Evolutionary conservation across 768 basidiomycete species (phyloP).

Genomic region (Fomitopsis pulvina): DNA sequence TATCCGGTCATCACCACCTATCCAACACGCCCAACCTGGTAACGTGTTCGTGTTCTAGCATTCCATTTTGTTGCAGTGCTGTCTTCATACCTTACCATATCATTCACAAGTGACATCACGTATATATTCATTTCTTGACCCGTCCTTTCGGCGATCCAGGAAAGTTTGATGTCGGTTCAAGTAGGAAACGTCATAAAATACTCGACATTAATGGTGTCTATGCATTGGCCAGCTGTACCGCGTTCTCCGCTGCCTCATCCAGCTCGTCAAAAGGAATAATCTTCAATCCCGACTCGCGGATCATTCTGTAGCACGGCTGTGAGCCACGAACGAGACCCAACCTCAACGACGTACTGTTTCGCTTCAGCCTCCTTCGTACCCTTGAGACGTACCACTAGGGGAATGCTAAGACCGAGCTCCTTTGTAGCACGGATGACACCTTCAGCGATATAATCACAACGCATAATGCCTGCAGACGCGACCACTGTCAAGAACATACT

Average conservation of each 20-base stretch:
- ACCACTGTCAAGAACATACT: not conserved
- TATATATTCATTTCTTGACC: slow-evolving; percentile 1
- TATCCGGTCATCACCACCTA: slow-evolving; percentile 33
- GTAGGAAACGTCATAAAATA: not conserved
- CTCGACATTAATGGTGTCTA: slow-evolving; percentile 4
- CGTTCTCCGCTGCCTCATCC: slow-evolving; percentile 84
- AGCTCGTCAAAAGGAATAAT: slow-evolving; percentile 91
- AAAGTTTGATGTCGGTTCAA: not conserved
- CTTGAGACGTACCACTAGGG: slow-evolving; percentile 90
- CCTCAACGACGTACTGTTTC: slow-evolving; percentile 62
- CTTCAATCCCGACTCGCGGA: slow-evolving; percentile 84
- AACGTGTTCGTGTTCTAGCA: slow-evolving; percentile 19
- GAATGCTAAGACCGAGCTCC: slow-evolving; percentile 79
- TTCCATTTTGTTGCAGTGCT: slow-evolving; percentile 8
- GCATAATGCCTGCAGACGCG: slow-evolving; percentile 82
- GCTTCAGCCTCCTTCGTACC: slow-evolving; percentile 96
- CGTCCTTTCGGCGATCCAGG: not conserved
- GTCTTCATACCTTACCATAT: slow-evolving; percentile 13
- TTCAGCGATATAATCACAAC: slow-evolving; percentile 96
- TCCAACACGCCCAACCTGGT: slow-evolving; percentile 47
- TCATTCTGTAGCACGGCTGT: slow-evolving; percentile 57
- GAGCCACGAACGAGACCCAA: slow-evolving; percentile 2
- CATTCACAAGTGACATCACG: not conserved
- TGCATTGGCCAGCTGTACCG: slow-evolving; percentile 57
- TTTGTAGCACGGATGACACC: slow-evolving; percentile 98